These are phyloP conservation scores for Colletotrichum sp. DNA, from an alignment of 2,329 filamentous ascomycete genomes.

Conservation along the genomic window DNA sequence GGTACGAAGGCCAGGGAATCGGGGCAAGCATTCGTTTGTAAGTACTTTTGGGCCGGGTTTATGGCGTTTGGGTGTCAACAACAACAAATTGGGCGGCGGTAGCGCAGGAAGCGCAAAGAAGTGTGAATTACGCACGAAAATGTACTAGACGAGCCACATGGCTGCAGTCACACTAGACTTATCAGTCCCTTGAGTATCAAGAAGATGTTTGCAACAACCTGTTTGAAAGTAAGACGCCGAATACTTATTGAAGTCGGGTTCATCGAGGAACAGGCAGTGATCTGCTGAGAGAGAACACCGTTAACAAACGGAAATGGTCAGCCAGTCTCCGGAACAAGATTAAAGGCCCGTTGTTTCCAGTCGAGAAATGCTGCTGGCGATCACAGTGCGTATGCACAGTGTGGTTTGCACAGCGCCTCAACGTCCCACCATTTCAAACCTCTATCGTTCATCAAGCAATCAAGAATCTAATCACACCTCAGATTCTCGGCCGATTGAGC, in stretches of 20 bases:
- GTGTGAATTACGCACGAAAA: background rate
- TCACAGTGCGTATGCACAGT: constrained; percentile 4
- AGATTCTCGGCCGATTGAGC: background rate
- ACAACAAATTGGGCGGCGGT: background rate
- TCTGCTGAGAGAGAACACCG: background rate
- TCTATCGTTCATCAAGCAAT: background rate
- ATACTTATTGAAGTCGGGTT: background rate
- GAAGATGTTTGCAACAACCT: background rate
- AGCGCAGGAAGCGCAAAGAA: background rate
- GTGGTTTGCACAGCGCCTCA: background rate
- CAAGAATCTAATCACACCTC: background rate
- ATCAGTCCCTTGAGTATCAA: background rate
- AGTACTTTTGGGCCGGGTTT: constrained; percentile 22
- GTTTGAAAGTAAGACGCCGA: background rate
- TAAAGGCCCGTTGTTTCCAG: background rate
- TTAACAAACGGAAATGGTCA: background rate
- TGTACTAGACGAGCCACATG: background rate
- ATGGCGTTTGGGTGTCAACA: background rate
- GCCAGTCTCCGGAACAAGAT: background rate
- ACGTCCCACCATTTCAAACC: background rate
- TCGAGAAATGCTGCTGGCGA: background rate
- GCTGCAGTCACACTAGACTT: background rate
- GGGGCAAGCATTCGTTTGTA: constrained; percentile 65
- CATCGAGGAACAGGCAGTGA: background rate
- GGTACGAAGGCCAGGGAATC: constrained; percentile 73